These are phyloP conservation scores for Kodamaea alishanica DNA, from an alignment of 1,139 yeast species.

Conservation along the genomic window DNA sequence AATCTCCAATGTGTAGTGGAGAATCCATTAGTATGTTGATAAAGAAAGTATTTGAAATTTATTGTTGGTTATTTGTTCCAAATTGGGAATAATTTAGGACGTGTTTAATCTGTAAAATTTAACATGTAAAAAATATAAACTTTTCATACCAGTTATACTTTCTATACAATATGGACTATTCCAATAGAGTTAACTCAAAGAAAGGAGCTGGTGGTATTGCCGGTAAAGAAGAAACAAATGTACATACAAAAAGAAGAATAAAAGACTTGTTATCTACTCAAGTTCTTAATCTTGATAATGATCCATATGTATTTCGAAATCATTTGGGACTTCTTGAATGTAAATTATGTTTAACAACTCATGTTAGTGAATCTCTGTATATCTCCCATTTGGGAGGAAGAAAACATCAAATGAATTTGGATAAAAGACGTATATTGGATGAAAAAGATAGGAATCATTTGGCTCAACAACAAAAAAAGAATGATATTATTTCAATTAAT, in stretches of 20 bases:
- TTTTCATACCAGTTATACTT: no score
- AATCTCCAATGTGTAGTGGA: constrained; percentile 44
- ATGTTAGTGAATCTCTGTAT: constrained; percentile 70
- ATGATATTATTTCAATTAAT: constrained; percentile 15
- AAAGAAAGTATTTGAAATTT: not conserved
- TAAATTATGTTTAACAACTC: constrained; percentile 70
- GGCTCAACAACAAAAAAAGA: constrained; percentile 1
- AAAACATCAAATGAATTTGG: constrained; percentile 68
- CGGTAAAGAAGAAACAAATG: constrained; percentile 61
- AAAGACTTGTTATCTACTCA: constrained; percentile 61
- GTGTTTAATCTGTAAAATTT: not conserved
- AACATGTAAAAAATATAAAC: not conserved
- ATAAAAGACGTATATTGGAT: constrained; percentile 50
- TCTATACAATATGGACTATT: constrained; percentile 37
- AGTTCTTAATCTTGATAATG: constrained; percentile 60
- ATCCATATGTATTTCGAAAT: constrained; percentile 75
- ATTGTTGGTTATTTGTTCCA: constrained; percentile 2
- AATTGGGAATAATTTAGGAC: constrained; percentile 2
- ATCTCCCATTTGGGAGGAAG: constrained; percentile 76
- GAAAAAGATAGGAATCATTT: constrained; percentile 22
- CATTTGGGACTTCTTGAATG: constrained; percentile 77
- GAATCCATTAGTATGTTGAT: constrained; percentile 33
- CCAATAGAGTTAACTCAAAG: constrained; percentile 43
- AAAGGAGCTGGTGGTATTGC: constrained; percentile 72
- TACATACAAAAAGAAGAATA: constrained; percentile 61